Conservation (phyloP, 164 flowering plant species). For the Hamamelis virginiana region DNA sequence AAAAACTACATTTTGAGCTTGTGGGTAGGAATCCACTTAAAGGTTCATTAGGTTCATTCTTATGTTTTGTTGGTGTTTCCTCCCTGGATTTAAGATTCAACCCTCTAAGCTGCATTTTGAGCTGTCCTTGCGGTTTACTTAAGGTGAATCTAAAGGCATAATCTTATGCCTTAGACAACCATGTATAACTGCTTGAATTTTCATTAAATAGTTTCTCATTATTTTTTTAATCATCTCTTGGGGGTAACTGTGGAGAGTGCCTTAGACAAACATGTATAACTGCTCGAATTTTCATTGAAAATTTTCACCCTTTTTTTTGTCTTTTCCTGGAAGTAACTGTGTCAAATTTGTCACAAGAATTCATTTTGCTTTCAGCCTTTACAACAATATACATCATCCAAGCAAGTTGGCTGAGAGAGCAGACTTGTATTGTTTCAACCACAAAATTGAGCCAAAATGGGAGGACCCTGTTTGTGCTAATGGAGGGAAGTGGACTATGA, state of each 20-base stretch:
- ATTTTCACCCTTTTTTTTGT: not conserved
- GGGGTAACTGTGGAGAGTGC: too few species aligned
- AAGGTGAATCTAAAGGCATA: too few species aligned
- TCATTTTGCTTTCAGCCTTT: conserved; percentile 49
- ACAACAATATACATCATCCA: conserved; percentile 78
- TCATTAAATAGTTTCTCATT: too few species aligned
- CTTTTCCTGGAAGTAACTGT: not conserved
- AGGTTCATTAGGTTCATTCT: too few species aligned
- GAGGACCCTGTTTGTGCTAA: conserved; percentile 94
- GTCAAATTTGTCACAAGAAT: not conserved
- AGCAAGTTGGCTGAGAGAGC: conserved; percentile 79
- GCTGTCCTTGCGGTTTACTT: too few species aligned
- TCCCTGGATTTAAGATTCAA: too few species aligned
- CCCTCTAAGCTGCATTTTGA: too few species aligned
- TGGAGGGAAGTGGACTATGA: conserved; percentile 93
- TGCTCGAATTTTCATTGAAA: not conserved
- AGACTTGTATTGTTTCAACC: conserved; percentile 81
- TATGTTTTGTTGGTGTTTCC: too few species aligned
- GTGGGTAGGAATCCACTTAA: too few species aligned
- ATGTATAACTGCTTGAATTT: not conserved
- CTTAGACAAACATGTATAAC: too few species aligned
- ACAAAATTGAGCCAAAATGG: conserved; percentile 94
- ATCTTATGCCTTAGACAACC: too few species aligned
- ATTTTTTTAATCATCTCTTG: not conserved
- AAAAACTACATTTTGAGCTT: too few species aligned